Percentiles rank a stretch among this genome's conserved stretches.
Evolutionary conservation across 192 early-diverging fungal genomes (phyloP).

Genomic region (Coemansia sp.): DNA sequence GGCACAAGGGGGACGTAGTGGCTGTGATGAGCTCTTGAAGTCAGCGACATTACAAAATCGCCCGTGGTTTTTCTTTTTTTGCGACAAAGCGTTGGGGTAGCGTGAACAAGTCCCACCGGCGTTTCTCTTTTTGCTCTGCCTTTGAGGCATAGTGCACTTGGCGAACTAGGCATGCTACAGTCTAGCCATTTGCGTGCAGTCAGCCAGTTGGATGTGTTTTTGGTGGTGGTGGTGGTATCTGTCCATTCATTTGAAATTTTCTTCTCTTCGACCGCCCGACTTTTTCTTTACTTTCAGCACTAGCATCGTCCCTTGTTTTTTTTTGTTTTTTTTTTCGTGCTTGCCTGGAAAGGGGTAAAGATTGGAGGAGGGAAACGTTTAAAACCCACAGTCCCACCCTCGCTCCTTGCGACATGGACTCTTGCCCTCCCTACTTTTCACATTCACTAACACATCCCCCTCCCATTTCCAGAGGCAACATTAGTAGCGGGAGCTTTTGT

Average conservation of each 20-base stretch:
- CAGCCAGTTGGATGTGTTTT: too few species aligned
- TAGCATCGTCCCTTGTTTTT: neutral
- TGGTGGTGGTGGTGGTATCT: too few species aligned
- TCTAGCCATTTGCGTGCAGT: neutral
- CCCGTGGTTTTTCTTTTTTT: neutral
- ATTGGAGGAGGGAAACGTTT: neutral
- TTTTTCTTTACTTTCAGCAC: too few species aligned
- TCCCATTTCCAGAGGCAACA: too few species aligned
- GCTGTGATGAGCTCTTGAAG: too few species aligned
- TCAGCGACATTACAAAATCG: neutral
- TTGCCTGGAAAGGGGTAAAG: neutral
- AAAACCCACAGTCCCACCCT: neutral
- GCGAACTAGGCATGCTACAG: neutral
- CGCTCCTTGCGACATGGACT: neutral
- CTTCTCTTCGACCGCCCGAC: too few species aligned
- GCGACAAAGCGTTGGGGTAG: neutral
- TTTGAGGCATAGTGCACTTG: too few species aligned
- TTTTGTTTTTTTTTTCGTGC: neutral
- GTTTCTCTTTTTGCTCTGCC: constrained; percentile 1
- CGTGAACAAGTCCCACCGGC: neutral
- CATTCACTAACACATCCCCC: neutral
- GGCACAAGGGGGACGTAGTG: too few species aligned
- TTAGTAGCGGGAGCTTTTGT: too few species aligned
- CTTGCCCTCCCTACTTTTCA: neutral
- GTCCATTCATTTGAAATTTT: too few species aligned